phyloP scores from a whole-genome alignment of 148 eudicot genomes.

The Tetragonia tetragonoides region DNA sequence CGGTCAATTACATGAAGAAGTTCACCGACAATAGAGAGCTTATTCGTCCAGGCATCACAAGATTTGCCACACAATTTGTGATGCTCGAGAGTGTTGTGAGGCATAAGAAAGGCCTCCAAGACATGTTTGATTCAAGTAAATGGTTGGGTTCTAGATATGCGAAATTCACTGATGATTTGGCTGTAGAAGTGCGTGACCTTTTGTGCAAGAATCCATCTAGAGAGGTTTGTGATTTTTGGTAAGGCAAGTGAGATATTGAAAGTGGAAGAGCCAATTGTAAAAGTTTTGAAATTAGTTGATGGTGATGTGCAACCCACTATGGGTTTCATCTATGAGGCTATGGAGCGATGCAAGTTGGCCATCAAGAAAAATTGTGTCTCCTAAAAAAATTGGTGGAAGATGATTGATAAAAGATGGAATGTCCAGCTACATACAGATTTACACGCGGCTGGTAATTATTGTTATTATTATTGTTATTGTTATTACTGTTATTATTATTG shows the following conservation, averaged over 20 bases:
- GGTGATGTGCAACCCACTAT: constrained; percentile 16
- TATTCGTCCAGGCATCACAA: background rate
- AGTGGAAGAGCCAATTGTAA: background rate
- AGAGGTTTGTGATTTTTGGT: background rate
- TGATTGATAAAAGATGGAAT: no score
- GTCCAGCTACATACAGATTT: background rate
- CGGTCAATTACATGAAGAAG: background rate
- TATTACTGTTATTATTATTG: no score
- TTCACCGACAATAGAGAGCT: background rate
- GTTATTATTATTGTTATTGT: no score
- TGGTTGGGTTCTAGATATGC: background rate
- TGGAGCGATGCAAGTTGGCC: constrained; percentile 5
- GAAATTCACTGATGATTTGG: background rate
- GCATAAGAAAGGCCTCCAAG: background rate
- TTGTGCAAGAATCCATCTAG: background rate
- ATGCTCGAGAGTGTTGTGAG: background rate
- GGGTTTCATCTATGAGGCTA: constrained; percentile 10
- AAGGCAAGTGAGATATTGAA: constrained; percentile 5
- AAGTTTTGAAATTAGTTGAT: constrained; percentile 8
- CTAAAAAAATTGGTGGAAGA: no score
- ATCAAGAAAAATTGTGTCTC: background rate
- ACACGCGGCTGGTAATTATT: constrained; percentile 2
- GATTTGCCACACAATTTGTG: background rate
- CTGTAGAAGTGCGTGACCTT: background rate
- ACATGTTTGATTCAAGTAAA: background rate